Conservation (phyloP, 1,284 basidiomycete genomes). For the Boletus semigastroideus region DNA sequence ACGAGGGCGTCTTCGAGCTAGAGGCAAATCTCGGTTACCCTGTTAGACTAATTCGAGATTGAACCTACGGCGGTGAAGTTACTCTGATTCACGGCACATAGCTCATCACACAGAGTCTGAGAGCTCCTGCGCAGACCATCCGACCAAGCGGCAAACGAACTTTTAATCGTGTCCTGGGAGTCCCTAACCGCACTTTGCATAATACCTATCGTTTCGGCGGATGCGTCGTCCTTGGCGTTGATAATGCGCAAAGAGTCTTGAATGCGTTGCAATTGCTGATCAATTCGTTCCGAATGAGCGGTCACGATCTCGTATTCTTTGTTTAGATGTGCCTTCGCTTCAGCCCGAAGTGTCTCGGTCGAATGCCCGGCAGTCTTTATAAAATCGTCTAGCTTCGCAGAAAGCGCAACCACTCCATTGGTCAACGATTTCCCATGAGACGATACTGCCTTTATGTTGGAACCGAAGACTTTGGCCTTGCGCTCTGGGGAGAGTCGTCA, state of each 20-base stretch:
- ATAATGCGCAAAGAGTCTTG: slow-evolving; percentile 60
- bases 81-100: slow-evolving; percentile 42
- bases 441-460: slow-evolving; percentile 67
- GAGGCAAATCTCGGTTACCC: not conserved
- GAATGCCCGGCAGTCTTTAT: slow-evolving; percentile 55
- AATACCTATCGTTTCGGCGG: slow-evolving; percentile 50
- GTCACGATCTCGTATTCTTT: slow-evolving; percentile 56
- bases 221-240: slow-evolving; percentile 52
- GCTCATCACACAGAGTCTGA: slow-evolving; percentile 45
- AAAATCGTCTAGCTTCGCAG: slow-evolving; percentile 63
- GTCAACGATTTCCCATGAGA: slow-evolving; percentile 61
- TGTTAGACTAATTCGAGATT: not conserved
- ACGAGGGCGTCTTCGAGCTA: slow-evolving; percentile 56
- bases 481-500: slow-evolving; percentile 54
- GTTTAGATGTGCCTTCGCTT: slow-evolving; percentile 57
- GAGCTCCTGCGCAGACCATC: slow-evolving; percentile 49
- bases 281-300: slow-evolving; percentile 54
- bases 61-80: slow-evolving; percentile 46
- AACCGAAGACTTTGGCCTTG: slow-evolving; percentile 63
- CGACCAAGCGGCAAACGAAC: slow-evolving; percentile 55
- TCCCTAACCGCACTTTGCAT: slow-evolving; percentile 52
- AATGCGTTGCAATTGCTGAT: slow-evolving; percentile 58
- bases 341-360: slow-evolving; percentile 51
- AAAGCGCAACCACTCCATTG: slow-evolving; percentile 51
- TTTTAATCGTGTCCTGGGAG: slow-evolving; percentile 52